phyloP scores from a whole-genome alignment of 352 stramenopile genomes.

The Phytophthora quininea region DNA sequence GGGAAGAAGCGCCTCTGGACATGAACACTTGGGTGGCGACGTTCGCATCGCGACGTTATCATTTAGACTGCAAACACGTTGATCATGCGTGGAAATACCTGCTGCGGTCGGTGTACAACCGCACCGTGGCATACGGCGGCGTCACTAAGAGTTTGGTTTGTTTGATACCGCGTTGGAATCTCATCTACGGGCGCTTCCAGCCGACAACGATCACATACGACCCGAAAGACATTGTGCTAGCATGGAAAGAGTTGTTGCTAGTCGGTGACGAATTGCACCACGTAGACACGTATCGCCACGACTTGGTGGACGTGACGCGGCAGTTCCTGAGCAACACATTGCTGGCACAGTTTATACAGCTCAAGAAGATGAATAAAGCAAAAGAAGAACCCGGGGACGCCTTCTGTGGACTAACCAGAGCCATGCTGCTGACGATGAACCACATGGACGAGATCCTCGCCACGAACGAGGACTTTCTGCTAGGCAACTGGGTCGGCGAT shows the following conservation, averaged over 20 bases:
- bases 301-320: slow-evolving; percentile 74
- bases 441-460: slow-evolving; percentile 66
- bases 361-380: slow-evolving; percentile 49
- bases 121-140: slow-evolving; percentile 60
- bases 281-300: slow-evolving; percentile 66
- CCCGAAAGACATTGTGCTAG: slow-evolving; percentile 52
- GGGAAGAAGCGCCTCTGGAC: slow-evolving; percentile 50
- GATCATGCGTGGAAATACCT: slow-evolving; percentile 61
- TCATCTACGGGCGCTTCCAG: slow-evolving; percentile 69
- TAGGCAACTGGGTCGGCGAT: slow-evolving; percentile 73
- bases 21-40: slow-evolving; percentile 46
- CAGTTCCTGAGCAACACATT: slow-evolving; percentile 76
- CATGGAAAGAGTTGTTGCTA: slow-evolving; percentile 59
- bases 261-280: slow-evolving; percentile 42
- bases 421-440: slow-evolving; percentile 52
- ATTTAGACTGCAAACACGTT: slow-evolving; percentile 48
- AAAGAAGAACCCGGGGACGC: slow-evolving; percentile 29
- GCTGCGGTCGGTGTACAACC: slow-evolving; percentile 72
- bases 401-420: slow-evolving; percentile 43
- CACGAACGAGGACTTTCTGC: slow-evolving; percentile 72
- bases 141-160: slow-evolving; percentile 79
- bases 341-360: slow-evolving; percentile 54
- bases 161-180: slow-evolving; percentile 66
- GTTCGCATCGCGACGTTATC: slow-evolving; percentile 63
- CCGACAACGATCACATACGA: slow-evolving; percentile 75